These are phyloP conservation scores for Penicillium diatomitis DNA, from an alignment of 495 filamentous ascomycete genomes.

Conservation along the genomic window DNA sequence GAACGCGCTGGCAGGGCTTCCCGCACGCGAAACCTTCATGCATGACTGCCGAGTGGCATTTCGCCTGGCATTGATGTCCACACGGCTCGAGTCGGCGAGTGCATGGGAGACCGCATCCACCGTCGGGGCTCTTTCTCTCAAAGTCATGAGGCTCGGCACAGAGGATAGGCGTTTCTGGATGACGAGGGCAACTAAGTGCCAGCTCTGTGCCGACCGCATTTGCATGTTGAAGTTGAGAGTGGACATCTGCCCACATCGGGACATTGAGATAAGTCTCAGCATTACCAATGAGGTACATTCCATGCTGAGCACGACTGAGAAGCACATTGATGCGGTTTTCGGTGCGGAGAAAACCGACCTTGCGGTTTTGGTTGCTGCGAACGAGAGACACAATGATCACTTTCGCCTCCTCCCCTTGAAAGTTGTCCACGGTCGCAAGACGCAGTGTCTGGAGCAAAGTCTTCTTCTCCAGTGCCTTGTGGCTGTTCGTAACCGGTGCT, in stretches of 20 bases:
- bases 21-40: conserved; percentile 3
- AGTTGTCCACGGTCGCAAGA: conserved; percentile 67
- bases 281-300: conserved; percentile 76
- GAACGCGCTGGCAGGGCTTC: conserved; percentile 8
- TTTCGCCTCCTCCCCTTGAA: conserved; percentile 67
- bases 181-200: conserved; percentile 55
- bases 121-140: conserved; percentile 5
- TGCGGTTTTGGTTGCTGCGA: conserved; percentile 52
- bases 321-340: conserved; percentile 72
- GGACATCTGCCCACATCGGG: conserved; percentile 59
- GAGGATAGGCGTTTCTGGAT: conserved; percentile 43
- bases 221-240: conserved; percentile 36
- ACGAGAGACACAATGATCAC: conserved; percentile 67
- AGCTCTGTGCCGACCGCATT: conserved; percentile 47
- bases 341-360: conserved; percentile 62
- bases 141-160: conserved; percentile 38
- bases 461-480: conserved; percentile 1
- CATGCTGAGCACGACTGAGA: conserved; percentile 58
- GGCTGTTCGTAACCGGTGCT: not conserved
- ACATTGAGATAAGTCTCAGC: conserved; percentile 41
- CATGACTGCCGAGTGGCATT: conserved; percentile 6
- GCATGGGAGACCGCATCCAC: conserved; percentile 6
- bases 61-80: conserved; percentile 7
- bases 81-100: conserved; percentile 7
- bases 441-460: conserved; percentile 6